Base-by-base conservation (phyloP, 2,329 filamentous ascomycete genomes). In the Colletotrichum lupini region DNA sequence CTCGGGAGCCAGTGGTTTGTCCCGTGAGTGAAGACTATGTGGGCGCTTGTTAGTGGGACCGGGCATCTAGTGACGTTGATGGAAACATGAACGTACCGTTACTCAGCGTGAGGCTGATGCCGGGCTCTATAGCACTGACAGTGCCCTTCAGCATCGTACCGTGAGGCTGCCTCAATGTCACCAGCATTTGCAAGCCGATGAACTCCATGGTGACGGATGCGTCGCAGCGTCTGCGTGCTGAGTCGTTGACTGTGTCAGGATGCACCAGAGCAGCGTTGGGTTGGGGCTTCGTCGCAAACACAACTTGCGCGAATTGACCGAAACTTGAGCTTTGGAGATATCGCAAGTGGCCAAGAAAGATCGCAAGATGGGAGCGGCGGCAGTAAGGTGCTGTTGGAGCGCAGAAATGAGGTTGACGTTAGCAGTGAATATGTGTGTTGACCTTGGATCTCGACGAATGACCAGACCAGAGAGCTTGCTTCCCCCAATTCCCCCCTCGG, bases 151-250 rank as follows among this genome's bases (percentile, higher is more conserved):
- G 84, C 77, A 90, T 86, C 55, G 89, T 89, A 73, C 90, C 89
- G 2, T 89, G 87, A 65, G 93, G 92, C 72, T 90, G 86, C 77
- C 88, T 89, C 75, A 97, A 87, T 46, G 92, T 92, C 78, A 97
- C 92, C 73, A 91, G 85, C 83, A 97, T 94, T 73, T 92, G 91
- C 81, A 94, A 89, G 74, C 94, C 94, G 78, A 94, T 91, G 81
- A 96, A 95, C 79, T 91, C 87, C 92, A 93, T 93, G 77, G 72
- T 83, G 75, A 62, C 49, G 42, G 37, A 46, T 72, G 57, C 22
- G 62, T 72, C 72, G 35, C 62, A 72, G 37, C 52, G 68, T 62
- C 57, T 32, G 75, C 55, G 66, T 65, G 53, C 42, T 30, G 22
- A 56, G 63, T 68, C 72, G 64, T 66, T 7, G 56, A 52, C 12